Base-by-base conservation (phyloP, 1,284 basidiomycete species). In the Puccinia triticina region DNA sequence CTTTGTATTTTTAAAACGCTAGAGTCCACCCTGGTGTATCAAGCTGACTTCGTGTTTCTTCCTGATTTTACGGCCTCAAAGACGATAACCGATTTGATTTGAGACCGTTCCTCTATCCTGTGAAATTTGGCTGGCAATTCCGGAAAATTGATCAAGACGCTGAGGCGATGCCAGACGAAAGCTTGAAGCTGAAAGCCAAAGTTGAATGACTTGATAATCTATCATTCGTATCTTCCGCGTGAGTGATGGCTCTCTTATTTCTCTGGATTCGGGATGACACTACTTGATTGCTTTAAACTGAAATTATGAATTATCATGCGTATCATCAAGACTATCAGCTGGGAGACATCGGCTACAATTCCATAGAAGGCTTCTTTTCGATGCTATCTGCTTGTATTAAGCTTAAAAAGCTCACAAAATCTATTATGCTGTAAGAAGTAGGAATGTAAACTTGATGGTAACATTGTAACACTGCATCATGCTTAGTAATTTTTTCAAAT, bases 21-120 rank as follows among this genome's bases (percentile, higher is more conserved):
- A n/a, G n/a, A n/a, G n/a, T n/a, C 34, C 16, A n/a, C 32, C 0
- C 43, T 7, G 48, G 21, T 12, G 16, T 32, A 18, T 29, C 1
- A 61, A 64, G 34, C 78, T 80, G 26, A 73, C 46, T 67, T 48
- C 0, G 18, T 61, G 16, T 64, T 59, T 57, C 37, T n/a, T 32
- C 4, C 4, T 74, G 66, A 5, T 29, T 48, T 43, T 29, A 61
- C 48, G 23, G 11, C 23, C 59, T 46, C 11, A 11, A n/a, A 82
- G 79, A 82, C 48, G 79, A 82, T 57, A 82, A 82, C 73, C 79
- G 79, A 40, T 82, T 82, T 50, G 79, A 82, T 53, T 82, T 82
- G 61, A 48, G 79, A 55, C 79, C 79, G 32, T 82, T 82, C 57
- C 57, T 82, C 26, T 82, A 82, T 55, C 79, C 79, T 12, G 79